A percentile compares a stretch with the other conserved stretches of the same genome.
Conservation (phyloP, 2,329 filamentous ascomycete genomes). For the Colletotrichum lini region DNA sequence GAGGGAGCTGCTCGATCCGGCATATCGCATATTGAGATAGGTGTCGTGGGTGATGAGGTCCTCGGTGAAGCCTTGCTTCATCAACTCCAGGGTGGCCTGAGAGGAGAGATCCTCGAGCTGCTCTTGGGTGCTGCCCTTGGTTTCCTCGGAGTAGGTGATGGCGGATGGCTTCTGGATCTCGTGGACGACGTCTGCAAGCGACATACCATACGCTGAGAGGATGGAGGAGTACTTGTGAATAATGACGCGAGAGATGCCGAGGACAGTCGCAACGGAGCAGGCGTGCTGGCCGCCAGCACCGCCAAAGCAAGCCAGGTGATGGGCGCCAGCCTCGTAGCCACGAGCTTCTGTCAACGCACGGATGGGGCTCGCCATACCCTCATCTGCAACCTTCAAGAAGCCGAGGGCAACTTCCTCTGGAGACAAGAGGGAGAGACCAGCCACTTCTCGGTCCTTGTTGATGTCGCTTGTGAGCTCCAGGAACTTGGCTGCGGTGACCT, state of each 20-base stretch:
- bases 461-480: slow-evolving; percentile 58
- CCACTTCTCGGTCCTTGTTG: slow-evolving; percentile 52
- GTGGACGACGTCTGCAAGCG: slow-evolving; percentile 61
- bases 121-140: slow-evolving; percentile 42
- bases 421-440: slow-evolving; percentile 48
- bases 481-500: slow-evolving; percentile 58
- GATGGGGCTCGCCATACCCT: slow-evolving; percentile 54
- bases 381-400: slow-evolving; percentile 55
- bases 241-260: slow-evolving; percentile 59
- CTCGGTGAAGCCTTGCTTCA: slow-evolving; percentile 49
- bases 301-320: slow-evolving; percentile 55
- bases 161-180: slow-evolving; percentile 56
- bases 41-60: slow-evolving; percentile 58
- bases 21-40: slow-evolving; percentile 61
- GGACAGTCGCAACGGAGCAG: slow-evolving; percentile 57
- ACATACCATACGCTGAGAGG: slow-evolving; percentile 62
- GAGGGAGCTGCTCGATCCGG: slow-evolving; percentile 58
- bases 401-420: slow-evolving; percentile 55
- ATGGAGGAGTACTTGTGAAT: slow-evolving; percentile 62
- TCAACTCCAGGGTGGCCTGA: slow-evolving; percentile 47
- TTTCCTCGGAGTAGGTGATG: slow-evolving; percentile 45
- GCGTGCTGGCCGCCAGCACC: slow-evolving; percentile 59
- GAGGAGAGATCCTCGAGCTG: slow-evolving; percentile 52
- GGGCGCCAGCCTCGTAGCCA: slow-evolving; percentile 53
- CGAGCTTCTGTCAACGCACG: slow-evolving; percentile 54